Conservation (phyloP, 1,284 basidiomycete genomes). For the Rhodotorula mucilaginosa region DNA sequence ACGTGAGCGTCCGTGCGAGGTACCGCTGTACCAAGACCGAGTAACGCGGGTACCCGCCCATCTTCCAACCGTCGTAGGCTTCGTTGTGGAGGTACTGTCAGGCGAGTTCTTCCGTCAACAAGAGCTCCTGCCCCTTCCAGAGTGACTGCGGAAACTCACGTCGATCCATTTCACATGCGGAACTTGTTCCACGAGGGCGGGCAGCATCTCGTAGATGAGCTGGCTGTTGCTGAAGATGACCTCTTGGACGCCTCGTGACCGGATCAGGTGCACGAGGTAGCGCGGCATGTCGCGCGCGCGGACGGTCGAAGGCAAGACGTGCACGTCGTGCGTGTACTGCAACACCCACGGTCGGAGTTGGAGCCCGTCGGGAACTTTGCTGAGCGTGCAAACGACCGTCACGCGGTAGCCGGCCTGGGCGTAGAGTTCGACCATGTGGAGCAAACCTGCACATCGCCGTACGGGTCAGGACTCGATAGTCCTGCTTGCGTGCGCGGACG, state of each 20-base stretch:
- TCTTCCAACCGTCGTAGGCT: constrained; percentile 40
- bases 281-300: constrained; percentile 35
- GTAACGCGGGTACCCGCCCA: constrained; percentile 38
- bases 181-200: constrained; percentile 36
- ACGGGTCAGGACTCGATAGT: background rate
- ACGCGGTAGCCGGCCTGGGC: constrained; percentile 38
- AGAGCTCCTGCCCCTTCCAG: no score
- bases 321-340: constrained; percentile 41
- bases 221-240: constrained; percentile 38
- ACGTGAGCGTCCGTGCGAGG: constrained; percentile 41
- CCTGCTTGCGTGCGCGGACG: no score
- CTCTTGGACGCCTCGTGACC: constrained; percentile 21
- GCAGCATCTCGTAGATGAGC: constrained; percentile 39
- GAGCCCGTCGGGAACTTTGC: constrained; percentile 32
- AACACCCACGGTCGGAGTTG: constrained; percentile 36
- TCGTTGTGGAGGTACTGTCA: constrained; percentile 43
- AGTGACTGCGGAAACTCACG: background rate
- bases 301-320: constrained; percentile 36
- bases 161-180: constrained; percentile 39
- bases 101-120: background rate
- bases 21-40: constrained; percentile 40
- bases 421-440: constrained; percentile 39
- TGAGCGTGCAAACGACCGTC: constrained; percentile 39
- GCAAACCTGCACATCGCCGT: constrained; percentile 13
- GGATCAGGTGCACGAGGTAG: constrained; percentile 38